Evolutionary conservation across 371 early-diverging fungal genomes (phyloP), one percentile per base, ranked within the genome.

Genomic region (Coelomomyces lativittatus): DNA sequence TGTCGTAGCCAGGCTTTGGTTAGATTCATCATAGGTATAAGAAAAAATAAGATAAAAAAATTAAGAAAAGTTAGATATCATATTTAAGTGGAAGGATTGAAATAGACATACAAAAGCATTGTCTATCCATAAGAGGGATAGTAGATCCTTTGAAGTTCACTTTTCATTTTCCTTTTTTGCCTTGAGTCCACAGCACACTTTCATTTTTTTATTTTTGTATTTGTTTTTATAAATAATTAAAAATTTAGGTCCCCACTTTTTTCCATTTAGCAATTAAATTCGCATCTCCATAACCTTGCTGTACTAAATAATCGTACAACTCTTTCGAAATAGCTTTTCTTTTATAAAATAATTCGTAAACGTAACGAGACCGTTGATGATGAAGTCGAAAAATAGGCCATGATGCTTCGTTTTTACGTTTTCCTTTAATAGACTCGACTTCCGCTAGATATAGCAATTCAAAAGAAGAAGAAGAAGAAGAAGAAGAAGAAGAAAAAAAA

Each of bases 361-460:
- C 74, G 68, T 92, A 92, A 31, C 95, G 80, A 23, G 92, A 83
- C 40, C 97, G 82, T 59, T 93, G 88, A 59, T 96, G 92, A 58
- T 96, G 91, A n/a, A 97, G 67, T 30, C 88, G 82, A 61, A 95
- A 91, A 29, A 97, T 86, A 15, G 87, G 82, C 97, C 97, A 97
- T 24, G 81, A 52, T 24, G 90, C 69, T 66, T 95, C 93, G 8
- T 80, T 82, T 54, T 85, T 86, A 53, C 96, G 84, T 61, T 88
- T 91, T 41, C 90, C 91, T 55, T 91, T 87, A 56, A 85, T 84
- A 2, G 88, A 78, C 51, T 90, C 92, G 63, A 86, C 93, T 57
- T 95, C 96, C 53, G 88, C 95, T 91, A 63, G 34, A 39, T 28
- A 39, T 14, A 23, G 24, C 25, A 17, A 39, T 48, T 24, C 27